A percentile compares a stretch with the other conserved stretches of the same genome.
Evolutionary conservation across 108 stramenopile genomes (phyloP).

Genomic region (Poteriospumella lacustris): DNA sequence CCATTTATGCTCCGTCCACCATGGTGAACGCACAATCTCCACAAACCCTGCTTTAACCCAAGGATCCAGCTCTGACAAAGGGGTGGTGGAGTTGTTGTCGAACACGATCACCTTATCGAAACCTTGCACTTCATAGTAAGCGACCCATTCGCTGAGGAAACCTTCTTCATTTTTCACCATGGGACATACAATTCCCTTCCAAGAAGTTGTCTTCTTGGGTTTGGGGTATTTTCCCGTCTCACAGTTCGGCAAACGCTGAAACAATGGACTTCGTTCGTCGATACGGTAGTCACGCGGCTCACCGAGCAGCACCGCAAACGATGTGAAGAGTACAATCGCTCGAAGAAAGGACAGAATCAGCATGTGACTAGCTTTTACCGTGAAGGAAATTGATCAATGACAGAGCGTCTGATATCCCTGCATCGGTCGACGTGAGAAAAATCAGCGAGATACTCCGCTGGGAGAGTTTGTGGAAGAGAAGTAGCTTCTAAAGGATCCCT

Average conservation of each 20-base stretch:
- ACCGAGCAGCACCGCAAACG: no score
- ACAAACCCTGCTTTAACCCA: constrained; percentile 21
- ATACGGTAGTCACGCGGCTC: no score
- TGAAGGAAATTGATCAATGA: no score
- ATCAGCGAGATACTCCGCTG: no score
- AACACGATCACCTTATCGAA: constrained; percentile 16
- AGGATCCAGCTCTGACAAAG: background rate
- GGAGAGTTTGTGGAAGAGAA: no score
- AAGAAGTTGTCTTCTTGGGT: background rate
- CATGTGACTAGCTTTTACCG: no score
- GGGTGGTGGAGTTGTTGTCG: constrained; percentile 12
- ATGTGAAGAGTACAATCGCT: no score
- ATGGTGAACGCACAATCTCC: background rate
- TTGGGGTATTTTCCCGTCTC: no score
- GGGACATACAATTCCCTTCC: constrained; percentile 20
- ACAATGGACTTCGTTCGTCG: background rate
- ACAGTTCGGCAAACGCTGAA: constrained; percentile 1
- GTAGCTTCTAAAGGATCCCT: no score
- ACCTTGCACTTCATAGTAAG: constrained; percentile 27
- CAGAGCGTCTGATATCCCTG: no score
- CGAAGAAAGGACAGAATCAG: no score
- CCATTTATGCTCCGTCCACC: constrained; percentile 4
- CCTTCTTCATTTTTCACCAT: constrained; percentile 25
- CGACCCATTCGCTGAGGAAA: constrained; percentile 19
- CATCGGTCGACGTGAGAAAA: no score